Evolutionary conservation across 306 rosid species (phyloP).

Genomic region (Glycine soja): DNA sequence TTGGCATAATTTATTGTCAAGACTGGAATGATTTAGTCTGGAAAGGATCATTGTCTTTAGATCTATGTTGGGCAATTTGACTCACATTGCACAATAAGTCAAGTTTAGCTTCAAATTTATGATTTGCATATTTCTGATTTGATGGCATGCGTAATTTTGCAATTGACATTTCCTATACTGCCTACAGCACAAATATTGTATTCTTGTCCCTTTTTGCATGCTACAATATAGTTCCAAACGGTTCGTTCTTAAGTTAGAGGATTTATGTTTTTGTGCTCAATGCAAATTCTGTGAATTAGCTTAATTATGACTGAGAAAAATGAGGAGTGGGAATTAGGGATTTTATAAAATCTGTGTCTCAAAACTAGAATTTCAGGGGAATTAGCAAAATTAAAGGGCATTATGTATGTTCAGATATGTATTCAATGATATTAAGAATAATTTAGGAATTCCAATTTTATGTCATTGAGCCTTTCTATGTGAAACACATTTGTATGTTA

Average conservation of each 20-base stretch:
- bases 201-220: not conserved
- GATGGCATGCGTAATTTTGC: not conserved
- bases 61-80: not conserved
- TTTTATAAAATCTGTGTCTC: not conserved
- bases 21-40: not conserved
- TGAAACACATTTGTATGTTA: not conserved
- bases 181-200: not conserved
- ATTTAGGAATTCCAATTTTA: not conserved
- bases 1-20: not conserved
- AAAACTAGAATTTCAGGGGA: not conserved
- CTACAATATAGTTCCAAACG: not conserved
- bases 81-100: not conserved
- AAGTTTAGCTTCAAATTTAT: not conserved
- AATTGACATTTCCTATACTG: not conserved
- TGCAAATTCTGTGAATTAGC: conserved; percentile 12
- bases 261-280: not conserved
- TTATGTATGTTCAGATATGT: not conserved
- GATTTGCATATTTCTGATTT: not conserved
- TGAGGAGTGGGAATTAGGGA: not conserved
- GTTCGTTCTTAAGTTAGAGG: not conserved
- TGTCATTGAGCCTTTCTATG: not conserved
- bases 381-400: conserved; percentile 1
- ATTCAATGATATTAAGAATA: not conserved
- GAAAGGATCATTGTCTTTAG: not conserved
- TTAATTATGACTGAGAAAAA: not conserved